Conservation (phyloP, 139 green algal genomes). For the Yamagishiella unicocca region DNA sequence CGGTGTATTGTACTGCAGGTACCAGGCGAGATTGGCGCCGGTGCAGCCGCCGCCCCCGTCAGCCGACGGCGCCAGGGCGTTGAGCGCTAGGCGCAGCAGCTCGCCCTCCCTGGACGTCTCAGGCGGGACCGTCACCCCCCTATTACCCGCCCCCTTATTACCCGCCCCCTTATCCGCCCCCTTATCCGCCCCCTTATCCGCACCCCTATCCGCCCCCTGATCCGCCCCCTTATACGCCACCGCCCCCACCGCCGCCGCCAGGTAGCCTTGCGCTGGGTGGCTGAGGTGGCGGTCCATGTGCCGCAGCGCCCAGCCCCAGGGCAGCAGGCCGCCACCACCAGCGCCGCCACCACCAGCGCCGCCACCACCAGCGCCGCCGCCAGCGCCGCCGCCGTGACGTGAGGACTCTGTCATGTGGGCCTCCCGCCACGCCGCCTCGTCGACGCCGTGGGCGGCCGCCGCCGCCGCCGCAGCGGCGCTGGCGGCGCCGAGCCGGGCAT, state of each 20-base stretch:
- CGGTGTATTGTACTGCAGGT: conserved; percentile 42
- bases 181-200: neutral
- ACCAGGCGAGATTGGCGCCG: conserved; percentile 50
- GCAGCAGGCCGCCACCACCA: neutral
- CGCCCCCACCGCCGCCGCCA: conserved; percentile 4
- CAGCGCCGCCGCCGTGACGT: too few species aligned
- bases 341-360: too few species aligned
- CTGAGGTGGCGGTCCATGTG: neutral
- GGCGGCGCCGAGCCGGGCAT: neutral
- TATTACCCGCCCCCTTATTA: neutral
- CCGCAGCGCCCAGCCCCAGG: conserved; percentile 32
- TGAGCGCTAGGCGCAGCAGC: neutral
- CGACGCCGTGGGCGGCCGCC: neutral
- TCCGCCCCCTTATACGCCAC: neutral
- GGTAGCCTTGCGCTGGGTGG: conserved; percentile 26
- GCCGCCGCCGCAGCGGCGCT: neutral
- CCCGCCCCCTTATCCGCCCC: neutral
- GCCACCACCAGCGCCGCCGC: neutral
- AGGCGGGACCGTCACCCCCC: too few species aligned
- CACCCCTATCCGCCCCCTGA: neutral
- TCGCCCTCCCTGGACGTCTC: neutral
- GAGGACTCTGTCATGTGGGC: neutral
- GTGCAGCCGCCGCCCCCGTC: conserved; percentile 16
- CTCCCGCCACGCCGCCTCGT: neutral
- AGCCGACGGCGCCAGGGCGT: neutral